phyloP scores from a whole-genome alignment of 1,284 basidiomycete genomes.

The Ustilago bromivora region DNA sequence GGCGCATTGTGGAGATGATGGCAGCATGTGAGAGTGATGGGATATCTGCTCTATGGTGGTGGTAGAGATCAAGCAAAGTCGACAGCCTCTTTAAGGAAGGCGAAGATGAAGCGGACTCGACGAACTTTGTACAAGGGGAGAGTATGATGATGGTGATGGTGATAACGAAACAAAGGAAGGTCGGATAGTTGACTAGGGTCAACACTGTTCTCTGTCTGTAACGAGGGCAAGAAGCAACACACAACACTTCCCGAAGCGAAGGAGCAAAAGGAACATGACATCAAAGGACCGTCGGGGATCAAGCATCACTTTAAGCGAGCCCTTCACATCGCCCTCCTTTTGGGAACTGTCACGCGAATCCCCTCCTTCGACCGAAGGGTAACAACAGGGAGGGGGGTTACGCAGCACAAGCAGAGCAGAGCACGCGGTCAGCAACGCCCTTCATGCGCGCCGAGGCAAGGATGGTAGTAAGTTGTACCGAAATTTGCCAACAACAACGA shows the following conservation, averaged over 20 bases:
- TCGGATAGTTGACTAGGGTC: neutral
- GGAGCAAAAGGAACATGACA: neutral
- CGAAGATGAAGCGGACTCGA: neutral
- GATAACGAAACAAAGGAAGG: neutral
- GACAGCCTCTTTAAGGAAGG: neutral
- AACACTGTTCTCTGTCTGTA: no score
- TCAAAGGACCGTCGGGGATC: neutral
- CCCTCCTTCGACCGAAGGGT: no score
- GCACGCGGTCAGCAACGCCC: no score
- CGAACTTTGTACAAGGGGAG: neutral
- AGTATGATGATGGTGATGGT: neutral
- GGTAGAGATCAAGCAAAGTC: neutral
- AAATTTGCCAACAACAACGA: neutral
- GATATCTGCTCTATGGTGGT: neutral
- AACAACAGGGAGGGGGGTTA: no score
- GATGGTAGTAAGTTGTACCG: no score
- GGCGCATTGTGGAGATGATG: constrained; percentile 2
- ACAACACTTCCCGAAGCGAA: neutral
- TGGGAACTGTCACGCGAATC: no score
- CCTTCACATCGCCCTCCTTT: no score
- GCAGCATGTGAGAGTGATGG: neutral
- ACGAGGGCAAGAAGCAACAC: neutral
- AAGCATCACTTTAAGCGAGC: neutral
- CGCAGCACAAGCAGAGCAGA: no score
- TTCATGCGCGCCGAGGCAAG: no score